Conservation (phyloP, 805 yeast species). For the Barnettozyma populi region DNA sequence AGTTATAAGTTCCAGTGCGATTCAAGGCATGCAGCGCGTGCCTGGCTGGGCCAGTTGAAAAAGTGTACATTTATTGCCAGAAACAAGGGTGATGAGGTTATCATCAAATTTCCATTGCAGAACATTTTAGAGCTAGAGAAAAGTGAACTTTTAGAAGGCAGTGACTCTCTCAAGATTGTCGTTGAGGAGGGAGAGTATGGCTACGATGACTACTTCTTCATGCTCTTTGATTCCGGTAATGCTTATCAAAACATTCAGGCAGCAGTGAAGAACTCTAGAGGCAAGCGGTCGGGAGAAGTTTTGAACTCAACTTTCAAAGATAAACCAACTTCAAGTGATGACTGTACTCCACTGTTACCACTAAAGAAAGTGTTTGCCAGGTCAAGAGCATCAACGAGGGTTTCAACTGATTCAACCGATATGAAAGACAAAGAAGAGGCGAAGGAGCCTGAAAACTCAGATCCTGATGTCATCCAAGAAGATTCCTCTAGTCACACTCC, state of each 20-base stretch:
- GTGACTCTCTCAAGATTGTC: conserved; percentile 53
- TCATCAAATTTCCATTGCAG: conserved; percentile 68
- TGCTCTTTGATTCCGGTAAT: conserved; percentile 54
- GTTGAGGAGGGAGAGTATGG: conserved; percentile 55
- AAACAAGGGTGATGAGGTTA: conserved; percentile 65
- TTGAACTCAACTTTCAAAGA: conserved; percentile 5
- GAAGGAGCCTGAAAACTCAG: background rate
- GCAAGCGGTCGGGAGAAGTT: conserved; percentile 3
- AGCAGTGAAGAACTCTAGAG: conserved; percentile 26
- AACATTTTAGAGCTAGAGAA: conserved; percentile 60
- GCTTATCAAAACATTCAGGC: conserved; percentile 37
- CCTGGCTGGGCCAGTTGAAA: conserved; percentile 73
- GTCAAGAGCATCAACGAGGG: background rate
- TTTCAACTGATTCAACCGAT: background rate
- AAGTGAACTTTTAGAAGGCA: conserved; percentile 48
- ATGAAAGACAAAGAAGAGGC: background rate
- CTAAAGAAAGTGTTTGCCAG: conserved; percentile 3
- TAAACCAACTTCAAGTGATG: background rate
- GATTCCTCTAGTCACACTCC: background rate
- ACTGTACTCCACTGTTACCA: background rate
- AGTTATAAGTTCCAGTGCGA: conserved; percentile 70
- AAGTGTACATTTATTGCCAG: conserved; percentile 67
- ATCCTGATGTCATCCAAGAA: background rate
- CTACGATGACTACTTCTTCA: conserved; percentile 63
- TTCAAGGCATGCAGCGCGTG: conserved; percentile 61